These are phyloP conservation scores for Kuraishia piskuri DNA, from an alignment of 805 yeast genomes.

Conservation along the genomic window DNA sequence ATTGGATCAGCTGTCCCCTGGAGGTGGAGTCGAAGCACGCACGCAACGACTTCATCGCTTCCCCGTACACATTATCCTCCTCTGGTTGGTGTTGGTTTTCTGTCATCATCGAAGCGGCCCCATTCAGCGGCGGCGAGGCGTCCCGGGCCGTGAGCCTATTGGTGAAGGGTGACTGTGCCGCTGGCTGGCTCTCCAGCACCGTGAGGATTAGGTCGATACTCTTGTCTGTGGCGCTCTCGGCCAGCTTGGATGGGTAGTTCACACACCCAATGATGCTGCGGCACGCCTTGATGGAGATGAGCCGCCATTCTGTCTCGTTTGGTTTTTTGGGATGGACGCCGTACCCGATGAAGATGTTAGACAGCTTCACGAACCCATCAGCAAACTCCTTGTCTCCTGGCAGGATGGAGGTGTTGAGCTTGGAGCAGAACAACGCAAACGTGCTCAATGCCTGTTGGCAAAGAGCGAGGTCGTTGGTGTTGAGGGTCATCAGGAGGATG, in stretches of 20 bases:
- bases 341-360: slow-evolving; percentile 14
- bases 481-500: slow-evolving; percentile 44
- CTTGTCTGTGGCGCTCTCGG: slow-evolving; percentile 21
- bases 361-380: slow-evolving; percentile 25
- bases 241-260: slow-evolving; percentile 23
- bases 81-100: slow-evolving; percentile 3
- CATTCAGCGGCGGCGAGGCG: not conserved
- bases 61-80: slow-evolving; percentile 11
- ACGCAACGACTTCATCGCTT: slow-evolving; percentile 33
- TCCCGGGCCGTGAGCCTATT: not conserved
- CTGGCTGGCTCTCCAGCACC: not conserved
- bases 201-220: slow-evolving; percentile 23
- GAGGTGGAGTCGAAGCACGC: slow-evolving; percentile 57
- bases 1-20: slow-evolving; percentile 47
- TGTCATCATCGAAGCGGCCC: not conserved
- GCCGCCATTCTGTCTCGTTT: slow-evolving; percentile 35
- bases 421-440: slow-evolving; percentile 31
- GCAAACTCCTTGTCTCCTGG: slow-evolving; percentile 38
- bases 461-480: slow-evolving; percentile 52
- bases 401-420: slow-evolving; percentile 28
- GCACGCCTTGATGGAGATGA: slow-evolving; percentile 31
- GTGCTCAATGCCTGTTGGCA: slow-evolving; percentile 43
- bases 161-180: not conserved
- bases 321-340: slow-evolving; percentile 18
- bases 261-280: slow-evolving; percentile 29